Evolutionary conservation across 2,329 filamentous ascomycete species (phyloP).

Genomic region (Apiospora pterosperma): DNA sequence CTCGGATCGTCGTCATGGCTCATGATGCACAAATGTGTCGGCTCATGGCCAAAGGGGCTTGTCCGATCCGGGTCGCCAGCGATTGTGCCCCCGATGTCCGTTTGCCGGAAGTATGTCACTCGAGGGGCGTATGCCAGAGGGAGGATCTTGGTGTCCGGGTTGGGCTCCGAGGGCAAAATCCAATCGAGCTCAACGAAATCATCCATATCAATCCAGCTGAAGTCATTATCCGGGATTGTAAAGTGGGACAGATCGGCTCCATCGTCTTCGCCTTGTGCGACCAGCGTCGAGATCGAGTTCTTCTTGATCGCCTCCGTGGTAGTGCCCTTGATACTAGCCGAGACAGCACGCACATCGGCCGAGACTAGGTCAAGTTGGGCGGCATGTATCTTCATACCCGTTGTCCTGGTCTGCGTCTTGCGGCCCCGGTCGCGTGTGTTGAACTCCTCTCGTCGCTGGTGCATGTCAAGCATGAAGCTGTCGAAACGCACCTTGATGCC

Average conservation of each 20-base stretch:
- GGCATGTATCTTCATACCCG: conserved; percentile 92
- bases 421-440: conserved; percentile 74
- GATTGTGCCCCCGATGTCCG: conserved; percentile 80
- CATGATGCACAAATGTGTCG: conserved; percentile 95
- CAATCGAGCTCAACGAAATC: conserved; percentile 98
- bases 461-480: conserved; percentile 95
- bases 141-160: conserved; percentile 90
- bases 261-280: conserved; percentile 51
- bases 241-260: conserved; percentile 79
- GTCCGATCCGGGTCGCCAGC: conserved; percentile 77
- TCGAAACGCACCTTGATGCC: conserved; percentile 95
- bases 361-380: conserved; percentile 89
- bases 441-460: conserved; percentile 91
- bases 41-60: conserved; percentile 89
- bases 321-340: conserved; percentile 81
- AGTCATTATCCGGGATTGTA: conserved; percentile 91
- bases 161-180: conserved; percentile 85
- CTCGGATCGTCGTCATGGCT: conserved; percentile 85
- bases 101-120: conserved; percentile 96
- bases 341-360: conserved; percentile 89
- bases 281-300: conserved; percentile 47
- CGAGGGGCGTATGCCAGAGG: conserved; percentile 91
- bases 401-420: conserved; percentile 76
- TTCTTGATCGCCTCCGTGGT: conserved; percentile 72
- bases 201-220: conserved; percentile 98